Base-by-base conservation (phyloP, 2,329 filamentous ascomycete species). In the Fusarium equiseti region DNA sequence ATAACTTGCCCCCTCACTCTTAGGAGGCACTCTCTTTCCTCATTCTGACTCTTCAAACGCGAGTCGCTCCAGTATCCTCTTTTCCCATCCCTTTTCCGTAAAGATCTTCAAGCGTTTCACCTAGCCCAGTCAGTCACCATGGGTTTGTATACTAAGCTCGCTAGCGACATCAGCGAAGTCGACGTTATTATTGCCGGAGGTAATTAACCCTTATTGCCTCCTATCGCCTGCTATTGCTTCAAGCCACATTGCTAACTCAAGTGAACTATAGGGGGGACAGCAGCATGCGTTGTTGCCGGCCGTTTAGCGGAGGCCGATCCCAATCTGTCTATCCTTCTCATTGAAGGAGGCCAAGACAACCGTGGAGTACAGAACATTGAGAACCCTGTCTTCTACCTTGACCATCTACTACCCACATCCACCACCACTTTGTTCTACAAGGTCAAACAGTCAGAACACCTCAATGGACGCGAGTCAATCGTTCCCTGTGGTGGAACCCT, bases 261-360 rank as follows among this genome's bases (percentile, higher is more conserved):
- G 10, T 31, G 2, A 4, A 26, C 35, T 10, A 15, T 42, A 79
- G 78, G 78, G 8, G 78, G 78, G 16, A 79, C 78, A 3, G 70
- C 77, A 10, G 78, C 73, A 52, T 78, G 77, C 22, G 70, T 80
- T 16, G 57, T 79, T 4, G 78, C 78, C 4, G 70, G 73, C 2
- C 66, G 78, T n/a, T 62, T 80, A 11, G 74, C 76, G 10, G 75
- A 76, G 45, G 75, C 74, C 3, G 69, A 78, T 31, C 76, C 77
- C 9, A 59, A 55, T 22, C 57, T 79, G 18, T 76, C 76, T 0
- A 72, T 80, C n/a, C 64, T 80, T 6, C 52, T 80, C 20, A 74
- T 80, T n/a, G 78, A 80, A 31, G 67, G 73, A 6, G 78, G 78
- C 5, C 70, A 60, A 18, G 66, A 79, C 46, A 78, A 78, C 49